These are phyloP conservation scores for Kappamyces sp. DNA, from an alignment of 192 early-diverging fungal species.

Conservation along the genomic window DNA sequence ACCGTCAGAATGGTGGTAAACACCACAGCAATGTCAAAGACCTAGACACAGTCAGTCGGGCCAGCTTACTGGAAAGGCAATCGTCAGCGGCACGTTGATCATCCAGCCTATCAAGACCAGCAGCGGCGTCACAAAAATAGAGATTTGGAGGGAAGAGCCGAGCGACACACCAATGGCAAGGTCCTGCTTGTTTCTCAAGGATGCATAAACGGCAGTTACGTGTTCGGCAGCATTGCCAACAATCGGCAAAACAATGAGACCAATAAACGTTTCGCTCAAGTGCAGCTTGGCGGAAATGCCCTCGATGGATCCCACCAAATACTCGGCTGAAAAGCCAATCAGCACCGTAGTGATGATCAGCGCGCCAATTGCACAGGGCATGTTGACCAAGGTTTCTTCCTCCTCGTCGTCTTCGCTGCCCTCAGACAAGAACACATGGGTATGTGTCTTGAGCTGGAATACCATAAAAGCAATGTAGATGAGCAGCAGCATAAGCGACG, in stretches of 20 bases:
- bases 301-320: conserved; percentile 76
- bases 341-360: conserved; percentile 62
- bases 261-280: conserved; percentile 79
- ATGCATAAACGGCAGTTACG: conserved; percentile 72
- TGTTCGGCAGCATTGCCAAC: conserved; percentile 91
- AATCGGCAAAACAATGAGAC: conserved; percentile 83
- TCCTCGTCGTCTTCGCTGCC: conserved; percentile 46
- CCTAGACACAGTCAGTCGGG: conserved; percentile 71
- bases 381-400: conserved; percentile 51
- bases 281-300: conserved; percentile 63
- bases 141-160: conserved; percentile 88
- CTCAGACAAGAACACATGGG: conserved; percentile 41
- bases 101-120: conserved; percentile 76
- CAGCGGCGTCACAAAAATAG: conserved; percentile 38
- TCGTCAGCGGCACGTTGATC: conserved; percentile 70
- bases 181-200: conserved; percentile 89
- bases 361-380: conserved; percentile 48
- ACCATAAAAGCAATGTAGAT: conserved; percentile 48
- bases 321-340: conserved; percentile 79
- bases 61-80: conserved; percentile 78
- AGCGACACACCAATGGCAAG: conserved; percentile 80
- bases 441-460: conserved; percentile 87
- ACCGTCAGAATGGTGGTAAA: conserved; percentile 18
- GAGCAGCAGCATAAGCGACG: conserved; percentile 35
- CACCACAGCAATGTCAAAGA: conserved; percentile 12